Conservation (phyloP, 441 rosid species). For the Bocquillonia castaneifolia region DNA sequence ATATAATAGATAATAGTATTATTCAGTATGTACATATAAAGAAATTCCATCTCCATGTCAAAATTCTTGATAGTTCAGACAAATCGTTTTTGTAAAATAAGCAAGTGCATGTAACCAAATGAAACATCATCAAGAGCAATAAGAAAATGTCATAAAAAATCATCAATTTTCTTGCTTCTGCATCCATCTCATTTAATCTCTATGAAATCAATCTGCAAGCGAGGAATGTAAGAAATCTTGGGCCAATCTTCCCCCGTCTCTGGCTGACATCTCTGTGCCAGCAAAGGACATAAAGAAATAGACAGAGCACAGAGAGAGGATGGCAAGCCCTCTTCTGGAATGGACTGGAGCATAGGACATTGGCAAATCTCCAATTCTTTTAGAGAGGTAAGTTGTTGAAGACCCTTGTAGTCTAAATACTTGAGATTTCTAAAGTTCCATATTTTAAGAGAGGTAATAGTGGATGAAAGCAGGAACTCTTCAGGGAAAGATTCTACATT, state of each 20-base stretch:
- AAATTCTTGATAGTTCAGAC: too few relatives aligned
- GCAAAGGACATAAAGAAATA: constrained; percentile 4
- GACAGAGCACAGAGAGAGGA: constrained; percentile 8
- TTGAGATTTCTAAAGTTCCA: constrained; percentile 8
- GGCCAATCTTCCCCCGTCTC: constrained; percentile 12
- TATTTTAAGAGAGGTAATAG: constrained; percentile 10
- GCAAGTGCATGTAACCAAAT: too few relatives aligned
- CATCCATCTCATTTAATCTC: too few relatives aligned
- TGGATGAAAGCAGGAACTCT: background rate
- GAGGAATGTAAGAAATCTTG: constrained; percentile 10
- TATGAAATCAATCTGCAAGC: too few relatives aligned
- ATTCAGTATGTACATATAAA: too few relatives aligned
- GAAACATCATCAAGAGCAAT: too few relatives aligned
- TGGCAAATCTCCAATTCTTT: constrained; percentile 9
- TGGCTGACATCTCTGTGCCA: constrained; percentile 14
- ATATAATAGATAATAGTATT: too few relatives aligned
- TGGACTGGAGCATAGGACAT: constrained; percentile 11
- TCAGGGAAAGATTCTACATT: constrained; percentile 5
- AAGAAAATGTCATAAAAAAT: too few relatives aligned
- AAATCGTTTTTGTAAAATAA: too few relatives aligned
- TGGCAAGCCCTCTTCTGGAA: constrained; percentile 15
- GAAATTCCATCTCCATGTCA: background rate
- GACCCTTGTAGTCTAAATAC: background rate
- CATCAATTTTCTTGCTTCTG: too few relatives aligned
- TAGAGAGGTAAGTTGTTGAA: constrained; percentile 14